A percentile compares a stretch with the other conserved stretches of the same genome.
Conservation (phyloP, 2,329 filamentous ascomycete species). For the Neodidymelliopsis sp. region DNA sequence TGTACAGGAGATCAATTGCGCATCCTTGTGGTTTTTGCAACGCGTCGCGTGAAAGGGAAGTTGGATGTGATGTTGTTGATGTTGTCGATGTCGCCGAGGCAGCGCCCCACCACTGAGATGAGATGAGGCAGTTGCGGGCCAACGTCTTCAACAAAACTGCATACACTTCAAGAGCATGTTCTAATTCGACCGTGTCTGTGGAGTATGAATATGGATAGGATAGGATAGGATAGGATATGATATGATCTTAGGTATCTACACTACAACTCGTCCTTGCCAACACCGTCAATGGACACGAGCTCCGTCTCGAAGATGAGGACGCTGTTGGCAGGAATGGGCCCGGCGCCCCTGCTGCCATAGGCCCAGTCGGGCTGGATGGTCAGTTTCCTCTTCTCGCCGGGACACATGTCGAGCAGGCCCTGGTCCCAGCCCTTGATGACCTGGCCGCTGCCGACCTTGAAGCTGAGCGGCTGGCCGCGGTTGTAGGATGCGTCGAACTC, state of each 20-base stretch:
- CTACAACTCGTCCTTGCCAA: constrained; percentile 57
- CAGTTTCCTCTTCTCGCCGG: constrained; percentile 90
- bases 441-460: constrained; percentile 80
- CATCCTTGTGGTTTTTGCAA: not conserved
- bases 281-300: constrained; percentile 81
- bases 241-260: too few species aligned
- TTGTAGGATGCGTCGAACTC: constrained; percentile 70
- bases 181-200: too few species aligned
- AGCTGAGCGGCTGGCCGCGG: constrained; percentile 77
- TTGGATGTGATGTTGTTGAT: too few species aligned
- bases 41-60: too few species aligned
- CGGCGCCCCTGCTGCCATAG: constrained; percentile 80
- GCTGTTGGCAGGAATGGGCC: constrained; percentile 84
- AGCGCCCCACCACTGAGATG: too few species aligned
- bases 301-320: constrained; percentile 93
- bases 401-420: constrained; percentile 92
- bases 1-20: not conserved
- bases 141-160: too few species aligned
- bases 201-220: too few species aligned
- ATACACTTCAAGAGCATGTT: too few species aligned
- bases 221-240: too few species aligned
- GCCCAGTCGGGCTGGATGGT: constrained; percentile 89
- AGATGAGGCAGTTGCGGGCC: too few species aligned
- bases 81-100: too few species aligned
- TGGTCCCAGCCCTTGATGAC: constrained; percentile 98